Evolutionary conservation across 2,329 filamentous ascomycete species (phyloP).

Genomic region (Apiospora marii): DNA sequence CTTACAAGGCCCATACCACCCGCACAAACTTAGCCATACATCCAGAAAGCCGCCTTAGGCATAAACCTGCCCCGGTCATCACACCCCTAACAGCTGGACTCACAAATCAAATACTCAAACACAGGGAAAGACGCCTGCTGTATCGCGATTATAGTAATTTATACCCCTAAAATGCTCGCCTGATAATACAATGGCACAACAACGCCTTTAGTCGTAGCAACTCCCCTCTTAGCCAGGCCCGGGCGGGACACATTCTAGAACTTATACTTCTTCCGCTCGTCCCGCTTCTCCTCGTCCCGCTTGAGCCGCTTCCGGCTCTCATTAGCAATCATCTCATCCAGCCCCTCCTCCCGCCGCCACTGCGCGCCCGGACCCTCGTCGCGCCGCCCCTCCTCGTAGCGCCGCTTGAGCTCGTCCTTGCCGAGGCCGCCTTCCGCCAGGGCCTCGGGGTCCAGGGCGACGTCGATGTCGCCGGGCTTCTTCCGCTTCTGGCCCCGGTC

Average conservation of each 20-base stretch:
- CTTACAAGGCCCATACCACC: neutral
- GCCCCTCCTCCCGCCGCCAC: constrained; percentile 83
- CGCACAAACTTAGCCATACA: neutral
- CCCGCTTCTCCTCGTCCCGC: constrained; percentile 80
- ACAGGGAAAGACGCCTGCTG: neutral
- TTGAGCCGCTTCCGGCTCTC: constrained; percentile 91
- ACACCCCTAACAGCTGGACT: neutral
- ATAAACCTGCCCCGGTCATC: neutral
- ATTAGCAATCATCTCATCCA: constrained; percentile 94
- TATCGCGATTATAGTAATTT: constrained; percentile 6
- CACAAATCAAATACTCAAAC: neutral
- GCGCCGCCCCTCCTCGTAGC: constrained; percentile 77
- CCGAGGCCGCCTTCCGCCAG: constrained; percentile 76
- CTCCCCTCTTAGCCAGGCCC: neutral
- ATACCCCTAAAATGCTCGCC: constrained; percentile 5
- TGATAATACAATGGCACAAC: constrained; percentile 18
- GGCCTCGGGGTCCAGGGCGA: constrained; percentile 87
- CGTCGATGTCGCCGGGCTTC: constrained; percentile 95
- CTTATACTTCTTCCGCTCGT: constrained; percentile 67
- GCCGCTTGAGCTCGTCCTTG: constrained; percentile 82
- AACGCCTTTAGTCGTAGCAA: neutral
- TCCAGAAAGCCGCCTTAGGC: neutral
- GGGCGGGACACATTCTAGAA: constrained; percentile 44
- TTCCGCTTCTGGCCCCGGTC: constrained; percentile 80
- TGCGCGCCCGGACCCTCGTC: constrained; percentile 72